Evolutionary conservation across 2,329 filamentous ascomycete genomes (phyloP).

Genomic region (Fusarium solani-melongenae): DNA sequence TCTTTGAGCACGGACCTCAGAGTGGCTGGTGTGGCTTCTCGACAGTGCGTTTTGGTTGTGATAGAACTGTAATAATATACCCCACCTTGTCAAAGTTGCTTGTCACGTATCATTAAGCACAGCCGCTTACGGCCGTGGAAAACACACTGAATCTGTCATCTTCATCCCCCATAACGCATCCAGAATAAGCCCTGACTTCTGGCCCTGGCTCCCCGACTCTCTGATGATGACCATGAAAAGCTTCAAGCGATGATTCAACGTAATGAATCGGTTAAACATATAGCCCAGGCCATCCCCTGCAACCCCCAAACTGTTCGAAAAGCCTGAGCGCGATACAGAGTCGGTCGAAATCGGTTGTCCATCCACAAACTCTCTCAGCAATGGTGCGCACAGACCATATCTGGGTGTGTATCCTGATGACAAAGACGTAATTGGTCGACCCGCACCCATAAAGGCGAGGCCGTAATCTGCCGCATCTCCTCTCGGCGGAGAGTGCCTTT

Average conservation of each 20-base stretch:
- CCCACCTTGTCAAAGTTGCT: not conserved
- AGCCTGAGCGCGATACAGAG: not conserved
- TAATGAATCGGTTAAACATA: conserved; percentile 4
- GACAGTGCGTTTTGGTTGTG: too few species aligned
- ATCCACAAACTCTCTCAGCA: too few species aligned
- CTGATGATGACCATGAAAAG: conserved; percentile 12
- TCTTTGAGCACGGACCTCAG: too few species aligned
- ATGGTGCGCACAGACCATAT: too few species aligned
- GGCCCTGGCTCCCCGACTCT: conserved; percentile 1
- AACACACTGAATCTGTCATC: not conserved
- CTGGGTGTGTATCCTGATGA: too few species aligned
- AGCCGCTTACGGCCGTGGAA: not conserved
- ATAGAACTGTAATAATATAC: too few species aligned
- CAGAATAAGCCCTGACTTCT: conserved; percentile 13
- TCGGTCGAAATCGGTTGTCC: too few species aligned
- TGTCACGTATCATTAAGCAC: not conserved
- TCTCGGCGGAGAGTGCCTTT: too few species aligned
- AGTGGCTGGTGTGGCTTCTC: too few species aligned
- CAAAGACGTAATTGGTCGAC: too few species aligned
- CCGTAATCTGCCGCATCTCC: too few species aligned
- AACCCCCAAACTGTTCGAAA: conserved; percentile 9
- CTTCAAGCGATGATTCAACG: conserved; percentile 15
- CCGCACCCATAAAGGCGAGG: too few species aligned
- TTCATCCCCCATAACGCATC: not conserved
- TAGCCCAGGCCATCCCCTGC: conserved; percentile 10